Conservation (phyloP, 139 green algal genomes). For the Chlamydomonas schloesseri region DNA sequence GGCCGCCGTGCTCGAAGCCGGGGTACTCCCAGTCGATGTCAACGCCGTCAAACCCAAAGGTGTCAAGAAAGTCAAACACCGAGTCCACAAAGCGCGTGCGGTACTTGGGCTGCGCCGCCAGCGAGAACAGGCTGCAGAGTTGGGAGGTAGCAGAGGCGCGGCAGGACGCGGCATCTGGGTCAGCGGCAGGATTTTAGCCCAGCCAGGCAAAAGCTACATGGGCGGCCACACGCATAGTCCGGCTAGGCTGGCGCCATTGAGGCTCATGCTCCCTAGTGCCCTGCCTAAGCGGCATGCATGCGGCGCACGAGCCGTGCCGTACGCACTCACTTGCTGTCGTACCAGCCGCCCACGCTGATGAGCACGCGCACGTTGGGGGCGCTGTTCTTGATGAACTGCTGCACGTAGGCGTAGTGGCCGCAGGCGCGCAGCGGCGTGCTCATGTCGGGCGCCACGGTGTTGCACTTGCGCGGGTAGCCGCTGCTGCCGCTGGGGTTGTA, state of each 20-base stretch:
- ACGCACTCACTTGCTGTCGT: conserved; percentile 5
- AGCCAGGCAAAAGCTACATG: too few relatives aligned
- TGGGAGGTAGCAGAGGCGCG: too few relatives aligned
- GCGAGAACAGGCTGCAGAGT: background rate
- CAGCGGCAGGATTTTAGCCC: too few relatives aligned
- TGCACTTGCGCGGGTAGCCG: conserved; percentile 21
- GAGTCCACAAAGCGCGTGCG: background rate
- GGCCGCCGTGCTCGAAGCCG: conserved; percentile 13
- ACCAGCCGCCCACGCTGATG: conserved; percentile 3
- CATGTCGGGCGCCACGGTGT: conserved; percentile 1
- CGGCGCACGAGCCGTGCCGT: too few relatives aligned
- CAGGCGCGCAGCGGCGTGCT: background rate
- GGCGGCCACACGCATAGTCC: too few relatives aligned
- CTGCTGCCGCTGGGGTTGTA: background rate
- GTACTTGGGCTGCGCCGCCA: background rate
- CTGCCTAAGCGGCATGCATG: too few relatives aligned
- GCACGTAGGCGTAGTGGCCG: conserved; percentile 24
- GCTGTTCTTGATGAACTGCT: background rate
- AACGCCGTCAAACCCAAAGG: conserved; percentile 14
- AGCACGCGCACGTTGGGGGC: conserved; percentile 16
- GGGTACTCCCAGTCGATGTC: conserved; percentile 35
- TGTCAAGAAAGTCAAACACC: background rate
- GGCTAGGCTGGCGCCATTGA: too few relatives aligned
- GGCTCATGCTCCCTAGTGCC: too few relatives aligned
- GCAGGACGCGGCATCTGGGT: too few relatives aligned